phyloP scores from a whole-genome alignment of 2,329 filamentous ascomycete genomes.

The Rhinocladiella similis region DNA sequence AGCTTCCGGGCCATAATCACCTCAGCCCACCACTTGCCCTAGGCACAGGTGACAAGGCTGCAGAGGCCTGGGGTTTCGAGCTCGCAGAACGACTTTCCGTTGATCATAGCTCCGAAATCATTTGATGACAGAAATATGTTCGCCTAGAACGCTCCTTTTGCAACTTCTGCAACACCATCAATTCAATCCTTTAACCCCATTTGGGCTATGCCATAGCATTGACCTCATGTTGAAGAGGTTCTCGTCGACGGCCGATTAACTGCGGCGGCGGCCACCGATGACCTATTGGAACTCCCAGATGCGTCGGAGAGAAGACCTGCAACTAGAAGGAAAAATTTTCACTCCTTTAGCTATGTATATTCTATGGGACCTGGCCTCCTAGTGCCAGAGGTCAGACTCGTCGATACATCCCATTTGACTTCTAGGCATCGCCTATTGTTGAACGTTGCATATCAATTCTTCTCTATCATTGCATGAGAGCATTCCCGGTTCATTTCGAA shows the following conservation, averaged over 20 bases:
- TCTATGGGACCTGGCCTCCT: too few species aligned
- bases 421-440: background rate
- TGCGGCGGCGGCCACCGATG: too few species aligned
- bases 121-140: constrained; percentile 1
- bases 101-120: constrained; percentile 1
- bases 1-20: constrained; percentile 13
- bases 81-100: constrained; percentile 1
- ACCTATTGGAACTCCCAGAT: too few species aligned
- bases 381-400: too few species aligned
- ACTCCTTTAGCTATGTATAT: too few species aligned
- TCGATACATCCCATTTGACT: too few species aligned
- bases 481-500: background rate
- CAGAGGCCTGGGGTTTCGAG: constrained; percentile 9
- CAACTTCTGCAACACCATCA: background rate
- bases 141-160: background rate
- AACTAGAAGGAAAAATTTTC: too few species aligned
- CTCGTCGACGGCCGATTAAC: too few species aligned
- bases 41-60: constrained; percentile 4
- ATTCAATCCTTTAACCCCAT: constrained; percentile 1
- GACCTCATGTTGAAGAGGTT: background rate
- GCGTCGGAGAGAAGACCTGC: too few species aligned
- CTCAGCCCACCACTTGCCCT: constrained; percentile 12
- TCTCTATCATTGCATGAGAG: background rate
- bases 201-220: constrained; percentile 1
- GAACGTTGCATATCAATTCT: background rate